A percentile compares a stretch with the other conserved stretches of the same genome.
These are phyloP conservation scores for Kondoa subrosea DNA, from an alignment of 768 basidiomycete genomes.

Conservation along the genomic window DNA sequence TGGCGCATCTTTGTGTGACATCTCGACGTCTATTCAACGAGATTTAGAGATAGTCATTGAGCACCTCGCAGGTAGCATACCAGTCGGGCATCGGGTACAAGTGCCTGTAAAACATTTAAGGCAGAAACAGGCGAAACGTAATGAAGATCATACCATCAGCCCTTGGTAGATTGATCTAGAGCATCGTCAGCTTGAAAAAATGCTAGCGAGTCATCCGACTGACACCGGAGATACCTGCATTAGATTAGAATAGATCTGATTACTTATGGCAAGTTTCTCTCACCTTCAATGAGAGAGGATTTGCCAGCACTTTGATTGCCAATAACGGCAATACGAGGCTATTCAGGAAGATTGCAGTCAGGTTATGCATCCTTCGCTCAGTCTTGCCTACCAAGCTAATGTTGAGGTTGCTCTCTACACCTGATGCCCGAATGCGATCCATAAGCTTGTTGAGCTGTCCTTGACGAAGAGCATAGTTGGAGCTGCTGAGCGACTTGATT, in stretches of 20 bases:
- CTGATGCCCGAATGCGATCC: no score
- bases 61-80: no score
- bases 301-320: not conserved
- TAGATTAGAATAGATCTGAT: no score
- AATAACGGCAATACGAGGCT: not conserved
- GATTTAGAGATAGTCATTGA: no score
- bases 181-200: not conserved
- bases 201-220: not conserved
- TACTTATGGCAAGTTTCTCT: no score
- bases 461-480: no score
- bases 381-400: not conserved
- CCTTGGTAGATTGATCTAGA: not conserved
- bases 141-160: no score
- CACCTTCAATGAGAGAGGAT: not conserved
- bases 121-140: no score
- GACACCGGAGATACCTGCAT: not conserved
- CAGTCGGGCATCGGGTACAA: not conserved
- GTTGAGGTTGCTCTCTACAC: no score
- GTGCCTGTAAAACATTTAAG: no score
- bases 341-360: not conserved
- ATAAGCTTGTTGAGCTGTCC: no score
- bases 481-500: no score
- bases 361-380: not conserved
- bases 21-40: not conserved
- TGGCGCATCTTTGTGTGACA: not conserved